Evolutionary conservation across 805 yeast genomes (phyloP), one percentile per base, ranked within the genome.

Genomic region (Danielia oregonensis): DNA sequence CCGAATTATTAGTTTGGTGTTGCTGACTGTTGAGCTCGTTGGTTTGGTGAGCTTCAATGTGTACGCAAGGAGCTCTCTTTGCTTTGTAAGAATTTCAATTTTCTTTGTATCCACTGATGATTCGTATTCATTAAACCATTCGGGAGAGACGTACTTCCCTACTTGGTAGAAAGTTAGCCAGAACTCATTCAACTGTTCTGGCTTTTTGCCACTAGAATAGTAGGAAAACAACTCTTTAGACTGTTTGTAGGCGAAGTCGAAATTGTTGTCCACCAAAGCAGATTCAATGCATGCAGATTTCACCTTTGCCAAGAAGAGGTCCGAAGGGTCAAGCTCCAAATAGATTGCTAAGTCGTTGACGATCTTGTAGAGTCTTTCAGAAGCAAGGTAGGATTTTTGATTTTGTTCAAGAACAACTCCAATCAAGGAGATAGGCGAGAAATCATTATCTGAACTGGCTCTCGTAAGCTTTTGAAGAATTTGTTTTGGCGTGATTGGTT

Each of bases 81-180:
- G 91, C 30, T 68, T 57, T 15, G 60, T 47, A 16, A 80, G 46
- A 0, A 54, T 42, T 0, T 52, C 52, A 11, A 46, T 37, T 21
- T 39, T 46, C 15, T 35, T 34, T 16, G 35, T 37, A 21, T 42
- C 43, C 16, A 42, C 45, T 17, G 36, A 30, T 17, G 31, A 39
- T 16, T 45, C 42, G 38, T 40, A 44, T 9, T 47, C 48, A n/a
- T 41, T 42, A 24, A 45, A 40, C 51, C 51, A 47, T 2, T 47
- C 50, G n/a, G 44, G 46, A 40, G 37, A 51, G 9, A 58, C 52
- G 36, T 46, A 64, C 55, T 83, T 82, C 3, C 85, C 84, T 3
- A 82, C 79, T 47, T 86, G 95, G 48, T 79, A 82, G 41, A 82
- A 76, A 1, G 85, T 76, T 17, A 79, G 67, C 95, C 96, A 87